Evolutionary conservation across 2,329 filamentous ascomycete species (phyloP), one percentile per base, ranked within the genome.

Genomic region (Fusarium falciforme): DNA sequence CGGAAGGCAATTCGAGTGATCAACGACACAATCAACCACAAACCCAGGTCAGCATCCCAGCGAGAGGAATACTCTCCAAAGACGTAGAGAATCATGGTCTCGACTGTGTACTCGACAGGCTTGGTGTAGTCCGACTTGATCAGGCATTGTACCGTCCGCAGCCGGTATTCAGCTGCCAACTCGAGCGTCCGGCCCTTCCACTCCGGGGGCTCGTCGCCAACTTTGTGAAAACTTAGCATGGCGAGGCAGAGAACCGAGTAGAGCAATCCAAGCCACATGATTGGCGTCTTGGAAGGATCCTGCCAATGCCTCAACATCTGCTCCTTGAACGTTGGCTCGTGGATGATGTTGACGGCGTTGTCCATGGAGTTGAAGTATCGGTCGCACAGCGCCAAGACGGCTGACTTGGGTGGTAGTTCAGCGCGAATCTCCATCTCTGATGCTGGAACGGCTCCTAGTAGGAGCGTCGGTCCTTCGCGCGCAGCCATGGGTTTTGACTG

Each of bases 281-380:
- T 86, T 1, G 91, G 89, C 6, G 93, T 92, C 75, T 93, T 92
- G 16, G 89, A 88, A 0, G 94, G 93, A 76, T 92, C 90, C 77
- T 91, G 85, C 93, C 93, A 96, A 79, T 92, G 89, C 9, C 81
- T 82, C 31, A 86, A 86, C 6, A 94, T 85, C 81, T 93, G 89
- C 77, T 92, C 90, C 78, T 96, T 91, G 78, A 98, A 98, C 0
- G 94, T 95, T 12, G 95, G 95, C 0, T 92, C 92, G 78, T 97
- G 94, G 60, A 96, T 89, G 73, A 96, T 91, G 79, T 90, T 92
- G 80, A 91, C 90, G n/a, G 89, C 88, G 42, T 89, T 90, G 72
- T 92, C 90, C 83, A 91, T 88, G 0, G 93, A 96, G 80, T 96
- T 96, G 86, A 98, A 98, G 80, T 97, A 99, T 69, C 96, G 91